Conservation (phyloP, 768 basidiomycete species). For the Trametes cinnabarina region DNA sequence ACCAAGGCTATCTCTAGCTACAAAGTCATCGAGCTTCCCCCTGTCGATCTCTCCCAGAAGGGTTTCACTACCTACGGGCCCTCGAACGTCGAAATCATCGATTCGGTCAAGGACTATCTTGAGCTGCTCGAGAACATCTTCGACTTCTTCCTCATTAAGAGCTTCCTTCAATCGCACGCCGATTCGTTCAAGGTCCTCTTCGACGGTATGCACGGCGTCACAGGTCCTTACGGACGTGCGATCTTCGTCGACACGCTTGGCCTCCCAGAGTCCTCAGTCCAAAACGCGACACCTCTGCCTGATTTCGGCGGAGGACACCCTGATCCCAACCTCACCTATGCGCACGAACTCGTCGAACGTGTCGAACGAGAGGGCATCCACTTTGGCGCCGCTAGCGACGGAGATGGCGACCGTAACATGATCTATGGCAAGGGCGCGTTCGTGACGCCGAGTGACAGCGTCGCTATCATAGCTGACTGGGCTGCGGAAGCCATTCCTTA, state of each 20-base stretch:
- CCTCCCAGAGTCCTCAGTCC: slow-evolving; percentile 75
- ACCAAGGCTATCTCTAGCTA: slow-evolving; percentile 85
- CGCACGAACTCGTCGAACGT: slow-evolving; percentile 86
- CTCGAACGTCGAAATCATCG: slow-evolving; percentile 83
- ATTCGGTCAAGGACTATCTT: slow-evolving; percentile 90
- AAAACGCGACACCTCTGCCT: slow-evolving; percentile 88
- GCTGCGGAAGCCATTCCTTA: slow-evolving; percentile 83
- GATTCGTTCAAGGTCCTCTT: slow-evolving; percentile 84
- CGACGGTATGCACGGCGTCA: slow-evolving; percentile 95
- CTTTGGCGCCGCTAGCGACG: slow-evolving; percentile 96
- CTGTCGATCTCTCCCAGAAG: slow-evolving; percentile 80
- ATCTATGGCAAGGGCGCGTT: slow-evolving; percentile 98
- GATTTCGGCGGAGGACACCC: slow-evolving; percentile 99
- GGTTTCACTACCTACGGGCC: slow-evolving; percentile 82
- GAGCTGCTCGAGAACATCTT: slow-evolving; percentile 84
- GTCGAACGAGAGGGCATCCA: slow-evolving; percentile 84
- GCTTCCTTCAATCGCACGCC: slow-evolving; percentile 72
- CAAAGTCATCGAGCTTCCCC: slow-evolving; percentile 75
- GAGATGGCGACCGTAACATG: slow-evolving; percentile 99
- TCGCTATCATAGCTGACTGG: slow-evolving; percentile 99
- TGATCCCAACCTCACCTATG: slow-evolving; percentile 98
- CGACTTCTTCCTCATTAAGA: slow-evolving; percentile 89
- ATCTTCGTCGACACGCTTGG: slow-evolving; percentile 84
- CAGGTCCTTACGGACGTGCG: slow-evolving; percentile 90
- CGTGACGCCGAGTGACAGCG: slow-evolving; percentile 96